Percentiles rank a stretch among this genome's conserved stretches.
Evolutionary conservation across 148 eudicot species (phyloP).

Genomic region (Nepenthes mirabilis): DNA sequence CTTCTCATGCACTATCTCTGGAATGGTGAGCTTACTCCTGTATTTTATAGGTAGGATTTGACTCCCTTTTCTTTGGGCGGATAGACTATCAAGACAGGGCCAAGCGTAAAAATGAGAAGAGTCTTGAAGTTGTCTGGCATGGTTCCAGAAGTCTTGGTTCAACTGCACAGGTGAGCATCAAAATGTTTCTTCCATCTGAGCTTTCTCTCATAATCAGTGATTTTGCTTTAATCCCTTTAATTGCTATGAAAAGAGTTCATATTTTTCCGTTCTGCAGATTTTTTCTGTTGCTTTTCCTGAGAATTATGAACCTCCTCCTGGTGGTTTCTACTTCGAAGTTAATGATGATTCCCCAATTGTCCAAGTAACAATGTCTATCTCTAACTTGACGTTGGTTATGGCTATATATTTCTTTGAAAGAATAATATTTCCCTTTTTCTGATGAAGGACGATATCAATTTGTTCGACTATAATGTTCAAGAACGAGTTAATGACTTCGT

Average conservation of each 20-base stretch:
- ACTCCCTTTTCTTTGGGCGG: conserved; percentile 80
- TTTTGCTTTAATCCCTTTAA: neutral
- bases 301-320: conserved; percentile 71
- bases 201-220: neutral
- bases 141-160: conserved; percentile 81
- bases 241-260: neutral
- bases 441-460: conserved; percentile 66
- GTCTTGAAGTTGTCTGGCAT: conserved; percentile 88
- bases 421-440: conserved; percentile 5
- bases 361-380: conserved; percentile 39
- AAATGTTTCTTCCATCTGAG: conserved; percentile 1
- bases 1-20: neutral
- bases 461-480: conserved; percentile 95
- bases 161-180: conserved; percentile 49
- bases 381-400: neutral
- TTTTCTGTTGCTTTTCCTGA: conserved; percentile 80
- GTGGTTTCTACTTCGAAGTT: conserved; percentile 78
- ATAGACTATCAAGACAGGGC: conserved; percentile 92
- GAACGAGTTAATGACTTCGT: conserved; percentile 85
- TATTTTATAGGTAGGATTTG: conserved; percentile 82
- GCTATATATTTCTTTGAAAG: neutral
- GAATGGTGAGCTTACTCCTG: conserved; percentile 1
- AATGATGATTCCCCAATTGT: conserved; percentile 58
- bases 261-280: conserved; percentile 30
- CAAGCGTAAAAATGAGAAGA: conserved; percentile 73